Evolutionary conservation across 192 early-diverging fungal genomes (phyloP), one percentile per base, ranked within the genome.

Genomic region (Coemansia sp.): DNA sequence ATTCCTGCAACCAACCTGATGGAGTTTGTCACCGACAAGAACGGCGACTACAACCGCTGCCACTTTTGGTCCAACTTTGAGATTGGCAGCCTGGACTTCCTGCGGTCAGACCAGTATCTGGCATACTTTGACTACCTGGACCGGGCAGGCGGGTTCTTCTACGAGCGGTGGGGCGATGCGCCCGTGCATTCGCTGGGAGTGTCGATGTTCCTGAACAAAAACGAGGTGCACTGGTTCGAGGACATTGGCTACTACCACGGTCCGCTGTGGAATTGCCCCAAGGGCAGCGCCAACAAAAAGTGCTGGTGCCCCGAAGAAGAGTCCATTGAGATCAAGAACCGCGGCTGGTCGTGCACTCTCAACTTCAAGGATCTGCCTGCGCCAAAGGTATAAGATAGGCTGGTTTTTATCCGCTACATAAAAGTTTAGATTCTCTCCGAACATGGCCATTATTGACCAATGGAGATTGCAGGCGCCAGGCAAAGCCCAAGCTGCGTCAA

Each of bases 41-140:
- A 80, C 20, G 69, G 53, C 42, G 71, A 76, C 3, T 90, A 88
- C 59, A 90, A 91, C 60, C 59, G 56, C 38, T 90, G 89, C 62
- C 88, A 93, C 62, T 90, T 90, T 48, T 90, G 91, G 91, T 83
- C 84, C 43, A 92, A 92, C 57, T 90, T 93, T 58, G 90, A 93
- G 75, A 87, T 93, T 40, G 76, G 67, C 0, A 58, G 73, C 42
- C 60, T 88, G 30, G 71, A 80, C 18, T 75, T 89, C 44, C 85
- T 82, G 78, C 67, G 87, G 57, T 74, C 71, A 12, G 45, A 47
- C 20, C 45, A 47, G 45, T 47, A 47, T 28, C 21, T 47, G 45
- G 45, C 45, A 28, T 47, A 47, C 45, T 47, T 47, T 47, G 45
- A 47, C 45, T 14, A 47, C 12, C 26, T 47, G 45, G 45, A 47